Evolutionary conservation across 371 early-diverging fungal species (phyloP).

Genomic region (Enterocytospora artemiae): DNA sequence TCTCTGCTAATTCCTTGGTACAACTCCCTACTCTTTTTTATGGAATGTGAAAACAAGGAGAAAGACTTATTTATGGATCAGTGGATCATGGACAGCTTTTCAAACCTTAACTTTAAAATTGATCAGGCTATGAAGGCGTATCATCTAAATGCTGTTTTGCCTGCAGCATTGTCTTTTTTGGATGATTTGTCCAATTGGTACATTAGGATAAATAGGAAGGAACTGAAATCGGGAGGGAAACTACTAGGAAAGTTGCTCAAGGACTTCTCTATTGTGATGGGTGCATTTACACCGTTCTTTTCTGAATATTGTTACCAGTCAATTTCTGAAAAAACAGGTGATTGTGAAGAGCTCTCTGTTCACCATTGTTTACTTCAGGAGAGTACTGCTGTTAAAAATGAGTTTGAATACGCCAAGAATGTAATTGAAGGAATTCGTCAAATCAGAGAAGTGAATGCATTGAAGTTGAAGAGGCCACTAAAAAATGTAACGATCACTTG

Average conservation of each 20-base stretch:
- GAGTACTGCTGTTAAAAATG: constrained; percentile 8
- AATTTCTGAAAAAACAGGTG: constrained; percentile 59
- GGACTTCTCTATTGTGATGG: constrained; percentile 80
- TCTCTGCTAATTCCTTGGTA: constrained; percentile 94
- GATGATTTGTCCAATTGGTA: constrained; percentile 98
- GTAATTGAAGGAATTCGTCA: constrained; percentile 88
- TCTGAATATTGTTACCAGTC: constrained; percentile 91
- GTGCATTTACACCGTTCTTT: constrained; percentile 95
- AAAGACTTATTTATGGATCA: constrained; percentile 38
- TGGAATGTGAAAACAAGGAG: constrained; percentile 63
- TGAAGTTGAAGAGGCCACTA: constrained; percentile 89
- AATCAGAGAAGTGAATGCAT: constrained; percentile 78
- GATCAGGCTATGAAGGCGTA: constrained; percentile 59
- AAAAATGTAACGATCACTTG: constrained; percentile 80
- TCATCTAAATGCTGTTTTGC: constrained; percentile 85
- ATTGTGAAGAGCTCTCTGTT: constrained; percentile 29
- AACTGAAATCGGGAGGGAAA: constrained; percentile 79
- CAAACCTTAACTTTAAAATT: constrained; percentile 38
- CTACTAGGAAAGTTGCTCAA: constrained; percentile 79
- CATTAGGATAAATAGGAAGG: constrained; percentile 91
- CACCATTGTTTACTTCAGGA: constrained; percentile 51
- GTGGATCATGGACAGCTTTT: constrained; percentile 50
- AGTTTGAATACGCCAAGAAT: constrained; percentile 57
- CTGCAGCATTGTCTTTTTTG: constrained; percentile 74
- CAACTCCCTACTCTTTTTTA: constrained; percentile 92